Conservation (phyloP, 1,284 basidiomycete genomes). For the Cryptococcus deneoformans region DNA sequence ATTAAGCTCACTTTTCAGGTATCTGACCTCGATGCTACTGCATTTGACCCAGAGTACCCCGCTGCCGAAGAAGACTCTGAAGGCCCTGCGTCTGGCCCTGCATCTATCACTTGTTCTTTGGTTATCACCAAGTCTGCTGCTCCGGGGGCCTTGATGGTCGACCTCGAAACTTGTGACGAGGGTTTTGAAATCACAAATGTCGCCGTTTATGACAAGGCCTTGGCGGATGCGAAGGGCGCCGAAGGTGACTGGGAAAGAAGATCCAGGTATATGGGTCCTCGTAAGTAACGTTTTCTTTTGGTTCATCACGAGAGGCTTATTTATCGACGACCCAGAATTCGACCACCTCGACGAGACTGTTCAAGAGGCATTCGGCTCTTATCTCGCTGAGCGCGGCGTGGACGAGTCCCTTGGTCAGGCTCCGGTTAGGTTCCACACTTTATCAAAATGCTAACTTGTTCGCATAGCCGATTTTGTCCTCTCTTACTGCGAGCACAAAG, state of each 20-base stretch:
- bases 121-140: slow-evolving; percentile 68
- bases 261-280: slow-evolving; percentile 86
- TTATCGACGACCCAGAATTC: slow-evolving; percentile 55
- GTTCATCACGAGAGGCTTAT: not conserved
- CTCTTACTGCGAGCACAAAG: slow-evolving; percentile 81
- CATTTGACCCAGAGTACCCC: slow-evolving; percentile 15
- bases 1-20: slow-evolving; percentile 49
- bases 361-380: slow-evolving; percentile 82
- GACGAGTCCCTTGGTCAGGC: slow-evolving; percentile 65
- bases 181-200: slow-evolving; percentile 81
- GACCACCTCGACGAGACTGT: slow-evolving; percentile 83
- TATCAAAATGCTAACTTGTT: not conserved
- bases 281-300: slow-evolving; percentile 49
- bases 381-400: slow-evolving; percentile 81
- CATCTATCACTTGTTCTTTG: slow-evolving; percentile 52
- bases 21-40: slow-evolving; percentile 43
- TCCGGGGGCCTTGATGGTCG: slow-evolving; percentile 69
- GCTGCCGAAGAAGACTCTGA: slow-evolving; percentile 6
- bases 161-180: slow-evolving; percentile 79
- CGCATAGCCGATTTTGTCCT: slow-evolving; percentile 65
- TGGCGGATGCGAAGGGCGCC: slow-evolving; percentile 75
- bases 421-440: slow-evolving; percentile 26
- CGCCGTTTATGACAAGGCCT: slow-evolving; percentile 74
- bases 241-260: slow-evolving; percentile 93
- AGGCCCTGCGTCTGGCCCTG: slow-evolving; percentile 47